A percentile compares a stretch with the other conserved stretches of the same genome.
Evolutionary conservation across 2,329 filamentous ascomycete genomes (phyloP).

Genomic region (Coleophoma eucalyptorum): DNA sequence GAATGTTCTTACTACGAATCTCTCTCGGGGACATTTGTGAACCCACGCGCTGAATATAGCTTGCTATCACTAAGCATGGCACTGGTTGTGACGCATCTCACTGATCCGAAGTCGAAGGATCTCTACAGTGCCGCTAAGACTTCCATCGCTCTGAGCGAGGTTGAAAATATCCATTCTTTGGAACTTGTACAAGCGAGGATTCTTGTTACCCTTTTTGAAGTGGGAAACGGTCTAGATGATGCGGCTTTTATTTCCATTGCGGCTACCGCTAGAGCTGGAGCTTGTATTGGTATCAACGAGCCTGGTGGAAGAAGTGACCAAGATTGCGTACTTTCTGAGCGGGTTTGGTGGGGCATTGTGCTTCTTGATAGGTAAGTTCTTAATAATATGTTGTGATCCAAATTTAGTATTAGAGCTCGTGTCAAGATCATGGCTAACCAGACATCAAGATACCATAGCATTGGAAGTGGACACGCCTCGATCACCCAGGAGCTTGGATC

Average conservation of each 20-base stretch:
- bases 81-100: conserved; percentile 6
- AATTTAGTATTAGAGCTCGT: too few species aligned
- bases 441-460: too few species aligned
- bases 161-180: conserved; percentile 10
- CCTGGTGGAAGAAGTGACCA: too few species aligned
- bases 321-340: too few species aligned
- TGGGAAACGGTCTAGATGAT: conserved; percentile 11
- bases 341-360: too few species aligned
- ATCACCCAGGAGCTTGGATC: too few species aligned
- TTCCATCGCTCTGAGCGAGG: conserved; percentile 12
- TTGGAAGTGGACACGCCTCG: too few species aligned
- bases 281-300: too few species aligned
- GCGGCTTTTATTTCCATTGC: conserved; percentile 14
- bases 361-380: too few species aligned
- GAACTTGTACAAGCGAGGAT: conserved; percentile 12
- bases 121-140: conserved; percentile 3
- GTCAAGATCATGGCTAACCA: too few species aligned
- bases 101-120: conserved; percentile 5
- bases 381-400: too few species aligned
- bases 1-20: conserved; percentile 8
- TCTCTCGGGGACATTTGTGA: conserved; percentile 2
- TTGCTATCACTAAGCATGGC: conserved; percentile 11
- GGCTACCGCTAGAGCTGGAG: conserved; percentile 10
- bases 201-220: conserved; percentile 13
- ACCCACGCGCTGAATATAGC: conserved; percentile 10